A percentile compares a stretch with the other conserved stretches of the same genome.
These are phyloP conservation scores for Helianthus tuberosus DNA, from an alignment of 129 eudicot genomes.

Conservation along the genomic window DNA sequence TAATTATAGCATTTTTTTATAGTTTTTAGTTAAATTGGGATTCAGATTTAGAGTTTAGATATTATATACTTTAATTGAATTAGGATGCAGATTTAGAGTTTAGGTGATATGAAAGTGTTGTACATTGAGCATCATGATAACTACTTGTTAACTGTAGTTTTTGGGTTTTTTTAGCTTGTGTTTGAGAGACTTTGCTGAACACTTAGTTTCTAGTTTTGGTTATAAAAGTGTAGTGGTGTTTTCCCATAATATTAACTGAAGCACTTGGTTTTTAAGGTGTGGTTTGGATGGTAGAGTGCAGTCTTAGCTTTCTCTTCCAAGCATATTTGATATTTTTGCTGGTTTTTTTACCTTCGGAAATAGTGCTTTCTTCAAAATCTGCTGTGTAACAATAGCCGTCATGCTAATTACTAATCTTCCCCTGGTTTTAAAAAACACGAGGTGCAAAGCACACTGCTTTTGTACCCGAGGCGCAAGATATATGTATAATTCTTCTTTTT, in stretches of 20 bases:
- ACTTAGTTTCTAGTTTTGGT: not conserved
- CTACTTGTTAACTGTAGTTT: not conserved
- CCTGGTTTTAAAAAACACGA: no score
- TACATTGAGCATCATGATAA: conserved; percentile 2
- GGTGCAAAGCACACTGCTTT: no score
- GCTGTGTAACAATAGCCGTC: not conserved
- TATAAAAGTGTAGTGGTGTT: not conserved
- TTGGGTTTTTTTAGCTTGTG: not conserved
- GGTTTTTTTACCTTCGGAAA: not conserved
- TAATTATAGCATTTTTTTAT: not conserved
- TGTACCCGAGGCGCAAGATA: no score
- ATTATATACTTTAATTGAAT: not conserved
- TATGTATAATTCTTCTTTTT: no score
- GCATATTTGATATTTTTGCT: not conserved
- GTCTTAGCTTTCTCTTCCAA: not conserved
- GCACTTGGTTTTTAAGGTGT: not conserved
- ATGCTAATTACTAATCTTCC: no score
- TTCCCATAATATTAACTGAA: not conserved
- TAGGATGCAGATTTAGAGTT: not conserved
- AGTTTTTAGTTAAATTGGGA: not conserved
- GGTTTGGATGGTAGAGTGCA: conserved; percentile 7
- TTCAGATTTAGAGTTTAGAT: not conserved
- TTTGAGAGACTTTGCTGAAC: not conserved
- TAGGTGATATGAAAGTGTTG: not conserved
- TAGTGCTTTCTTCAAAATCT: not conserved